A percentile compares a stretch with the other conserved stretches of the same genome.
Conservation (phyloP, 2,329 filamentous ascomycete species). For the Amylocarpus encephaloides region DNA sequence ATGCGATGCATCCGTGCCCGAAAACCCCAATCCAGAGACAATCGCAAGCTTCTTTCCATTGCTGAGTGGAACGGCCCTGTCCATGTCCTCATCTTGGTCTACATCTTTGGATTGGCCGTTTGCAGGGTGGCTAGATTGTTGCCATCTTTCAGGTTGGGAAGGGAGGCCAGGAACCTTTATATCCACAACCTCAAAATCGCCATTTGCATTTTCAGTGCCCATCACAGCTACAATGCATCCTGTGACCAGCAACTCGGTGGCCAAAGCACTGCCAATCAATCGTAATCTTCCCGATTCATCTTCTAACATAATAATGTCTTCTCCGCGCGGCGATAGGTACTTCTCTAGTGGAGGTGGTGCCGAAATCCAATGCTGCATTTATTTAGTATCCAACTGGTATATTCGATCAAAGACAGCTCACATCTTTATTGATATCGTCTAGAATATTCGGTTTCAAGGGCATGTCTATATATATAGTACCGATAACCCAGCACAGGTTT, state of each 20-base stretch:
- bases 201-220: slow-evolving; percentile 86
- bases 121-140: slow-evolving; percentile 47
- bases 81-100: slow-evolving; percentile 54
- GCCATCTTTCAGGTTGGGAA: slow-evolving; percentile 75
- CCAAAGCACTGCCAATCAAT: slow-evolving; percentile 65
- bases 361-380: slow-evolving; percentile 72
- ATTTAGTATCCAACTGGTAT: background rate
- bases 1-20: slow-evolving; percentile 64
- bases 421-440: slow-evolving; percentile 90
- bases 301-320: slow-evolving; percentile 76
- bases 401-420: slow-evolving; percentile 37
- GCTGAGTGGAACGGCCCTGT: slow-evolving; percentile 30
- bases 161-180: slow-evolving; percentile 82
- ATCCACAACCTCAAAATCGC: slow-evolving; percentile 88
- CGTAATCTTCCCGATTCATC: slow-evolving; percentile 88
- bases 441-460: slow-evolving; percentile 91
- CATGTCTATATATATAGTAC: slow-evolving; percentile 98
- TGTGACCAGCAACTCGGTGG: slow-evolving; percentile 70
- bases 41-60: slow-evolving; percentile 63
- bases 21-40: slow-evolving; percentile 82
- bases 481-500: slow-evolving; percentile 88
- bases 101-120: slow-evolving; percentile 41
- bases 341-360: slow-evolving; percentile 71
- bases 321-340: slow-evolving; percentile 57
- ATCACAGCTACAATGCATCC: slow-evolving; percentile 92